These are phyloP conservation scores for Lupinus albus DNA, from an alignment of 306 rosid species.

Conservation along the genomic window DNA sequence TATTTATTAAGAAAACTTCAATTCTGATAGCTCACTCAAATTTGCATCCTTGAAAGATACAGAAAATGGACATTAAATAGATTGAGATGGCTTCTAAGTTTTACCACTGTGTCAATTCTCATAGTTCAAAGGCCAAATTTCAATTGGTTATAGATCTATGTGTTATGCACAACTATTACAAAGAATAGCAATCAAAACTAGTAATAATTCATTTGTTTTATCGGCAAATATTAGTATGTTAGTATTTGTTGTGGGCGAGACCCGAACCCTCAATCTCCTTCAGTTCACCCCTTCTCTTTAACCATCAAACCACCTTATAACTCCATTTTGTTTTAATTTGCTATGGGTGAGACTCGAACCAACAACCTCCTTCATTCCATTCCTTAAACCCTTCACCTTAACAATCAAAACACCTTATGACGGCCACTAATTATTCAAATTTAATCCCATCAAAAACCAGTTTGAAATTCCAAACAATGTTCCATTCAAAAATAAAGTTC, in stretches of 20 bases:
- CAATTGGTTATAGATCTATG: slow-evolving; percentile 1
- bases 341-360: too few relatives aligned
- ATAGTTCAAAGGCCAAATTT: neutral
- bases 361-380: too few relatives aligned
- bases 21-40: neutral
- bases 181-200: slow-evolving; percentile 8
- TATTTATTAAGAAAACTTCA: neutral
- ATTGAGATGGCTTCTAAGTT: neutral
- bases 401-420: slow-evolving; percentile 17
- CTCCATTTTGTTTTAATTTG: too few relatives aligned
- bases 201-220: neutral
- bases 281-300: too few relatives aligned
- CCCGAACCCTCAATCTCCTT: too few relatives aligned
- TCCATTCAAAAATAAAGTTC: neutral
- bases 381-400: too few relatives aligned
- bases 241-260: too few relatives aligned
- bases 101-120: neutral
- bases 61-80: neutral
- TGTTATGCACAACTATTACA: neutral
- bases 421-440: neutral
- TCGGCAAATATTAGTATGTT: too few relatives aligned
- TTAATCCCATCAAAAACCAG: neutral
- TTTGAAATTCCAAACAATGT: neutral
- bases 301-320: too few relatives aligned
- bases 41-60: neutral